Percentiles rank a stretch among this genome's conserved stretches.
These are phyloP conservation scores for Venturiaceae sp. DNA, from an alignment of 2,329 filamentous ascomycete species.

Conservation along the genomic window DNA sequence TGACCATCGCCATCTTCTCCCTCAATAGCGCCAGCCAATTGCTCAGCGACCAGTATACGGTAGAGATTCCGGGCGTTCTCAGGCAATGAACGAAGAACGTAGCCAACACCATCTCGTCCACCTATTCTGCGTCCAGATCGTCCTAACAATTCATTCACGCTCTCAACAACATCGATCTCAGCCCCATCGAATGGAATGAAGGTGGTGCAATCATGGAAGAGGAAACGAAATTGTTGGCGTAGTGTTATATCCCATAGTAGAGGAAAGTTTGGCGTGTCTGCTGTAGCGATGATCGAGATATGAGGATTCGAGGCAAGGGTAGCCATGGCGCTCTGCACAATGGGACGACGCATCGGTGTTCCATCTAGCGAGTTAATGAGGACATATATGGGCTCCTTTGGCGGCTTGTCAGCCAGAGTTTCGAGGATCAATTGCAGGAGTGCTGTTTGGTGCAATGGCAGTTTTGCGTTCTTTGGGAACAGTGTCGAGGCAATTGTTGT, in stretches of 20 bases:
- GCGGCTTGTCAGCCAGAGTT: slow-evolving; percentile 39
- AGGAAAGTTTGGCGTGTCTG: slow-evolving; percentile 79
- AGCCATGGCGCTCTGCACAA: slow-evolving; percentile 63
- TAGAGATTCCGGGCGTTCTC: slow-evolving; percentile 89
- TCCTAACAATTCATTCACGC: slow-evolving; percentile 79
- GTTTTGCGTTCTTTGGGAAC: slow-evolving; percentile 37
- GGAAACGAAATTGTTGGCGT: slow-evolving; percentile 73
- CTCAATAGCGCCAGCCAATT: slow-evolving; percentile 59
- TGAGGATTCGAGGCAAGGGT: slow-evolving; percentile 64
- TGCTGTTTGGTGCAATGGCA: slow-evolving; percentile 56
- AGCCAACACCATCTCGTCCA: slow-evolving; percentile 84
- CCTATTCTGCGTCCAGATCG: slow-evolving; percentile 70
- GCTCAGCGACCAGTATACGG: slow-evolving; percentile 72
- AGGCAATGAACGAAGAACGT: slow-evolving; percentile 80
- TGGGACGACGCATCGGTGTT: slow-evolving; percentile 59
- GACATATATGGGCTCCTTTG: slow-evolving; percentile 44
- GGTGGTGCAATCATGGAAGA: slow-evolving; percentile 92
- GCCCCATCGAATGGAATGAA: slow-evolving; percentile 55
- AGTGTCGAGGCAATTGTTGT: slow-evolving; percentile 58
- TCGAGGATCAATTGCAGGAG: slow-evolving; percentile 59
- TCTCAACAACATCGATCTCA: slow-evolving; percentile 80
- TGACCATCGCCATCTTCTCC: slow-evolving; percentile 40
- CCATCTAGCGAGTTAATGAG: slow-evolving; percentile 85
- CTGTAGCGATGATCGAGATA: slow-evolving; percentile 67
- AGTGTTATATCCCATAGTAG: slow-evolving; percentile 83